phyloP scores from a whole-genome alignment of 495 filamentous ascomycete species.

The Tetracladium setigerum region DNA sequence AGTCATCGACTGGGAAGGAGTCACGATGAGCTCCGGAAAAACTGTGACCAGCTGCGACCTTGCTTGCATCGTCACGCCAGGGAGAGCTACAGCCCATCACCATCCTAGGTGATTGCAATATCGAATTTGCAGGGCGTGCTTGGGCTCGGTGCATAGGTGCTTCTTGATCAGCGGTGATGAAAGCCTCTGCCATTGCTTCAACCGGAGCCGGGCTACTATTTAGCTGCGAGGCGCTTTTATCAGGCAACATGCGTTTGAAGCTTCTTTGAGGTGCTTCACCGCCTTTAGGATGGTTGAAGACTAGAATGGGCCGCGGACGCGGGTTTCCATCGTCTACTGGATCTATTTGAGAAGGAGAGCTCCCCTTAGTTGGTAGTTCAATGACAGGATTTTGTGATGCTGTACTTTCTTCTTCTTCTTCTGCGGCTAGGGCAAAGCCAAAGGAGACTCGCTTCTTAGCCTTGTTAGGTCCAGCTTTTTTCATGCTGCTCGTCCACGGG shows the following conservation, averaged over 20 bases:
- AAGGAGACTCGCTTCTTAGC: conserved; percentile 20
- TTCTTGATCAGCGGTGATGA: conserved; percentile 17
- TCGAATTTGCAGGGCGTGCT: not conserved
- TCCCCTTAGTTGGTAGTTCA: too few relatives aligned
- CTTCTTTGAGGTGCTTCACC: not conserved
- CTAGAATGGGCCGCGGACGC: too few relatives aligned
- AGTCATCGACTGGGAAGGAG: not conserved
- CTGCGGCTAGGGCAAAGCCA: not conserved
- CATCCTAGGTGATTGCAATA: not conserved
- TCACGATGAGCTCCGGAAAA: not conserved
- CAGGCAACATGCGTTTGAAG: conserved; percentile 7
- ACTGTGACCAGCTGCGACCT: too few relatives aligned
- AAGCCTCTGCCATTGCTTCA: conserved; percentile 20
- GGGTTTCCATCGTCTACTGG: too few relatives aligned
- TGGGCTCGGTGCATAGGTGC: not conserved
- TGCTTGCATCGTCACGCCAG: too few relatives aligned
- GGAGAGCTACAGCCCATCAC: not conserved
- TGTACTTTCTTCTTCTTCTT: not conserved
- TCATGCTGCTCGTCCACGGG: conserved; percentile 15
- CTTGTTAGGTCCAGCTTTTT: not conserved
- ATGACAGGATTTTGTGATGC: too few relatives aligned
- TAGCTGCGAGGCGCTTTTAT: not conserved
- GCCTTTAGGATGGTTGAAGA: too few relatives aligned
- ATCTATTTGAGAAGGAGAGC: too few relatives aligned
- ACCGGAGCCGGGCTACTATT: conserved; percentile 14